These are phyloP conservation scores for Pyrenophora tritici-repentis DNA, from an alignment of 2,329 filamentous ascomycete species.

Conservation along the genomic window DNA sequence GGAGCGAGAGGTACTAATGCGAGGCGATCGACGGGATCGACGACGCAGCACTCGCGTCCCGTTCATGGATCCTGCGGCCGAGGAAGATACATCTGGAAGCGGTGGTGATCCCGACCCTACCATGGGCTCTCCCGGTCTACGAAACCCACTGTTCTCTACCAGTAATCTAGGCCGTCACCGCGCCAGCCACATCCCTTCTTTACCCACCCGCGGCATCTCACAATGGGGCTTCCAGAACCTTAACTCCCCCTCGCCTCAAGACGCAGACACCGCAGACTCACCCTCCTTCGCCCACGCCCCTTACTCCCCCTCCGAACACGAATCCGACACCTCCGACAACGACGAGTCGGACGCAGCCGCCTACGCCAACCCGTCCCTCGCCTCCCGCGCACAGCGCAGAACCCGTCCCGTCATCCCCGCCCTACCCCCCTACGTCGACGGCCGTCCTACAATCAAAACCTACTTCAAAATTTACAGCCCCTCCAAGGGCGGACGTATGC, in stretches of 20 bases:
- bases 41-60: slow-evolving; percentile 33
- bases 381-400: slow-evolving; percentile 24
- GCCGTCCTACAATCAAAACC: slow-evolving; percentile 61
- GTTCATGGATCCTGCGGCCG: slow-evolving; percentile 29
- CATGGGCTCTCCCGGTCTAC: slow-evolving; percentile 33
- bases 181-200: slow-evolving; percentile 18
- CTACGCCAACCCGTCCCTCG: slow-evolving; percentile 36
- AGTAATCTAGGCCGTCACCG: slow-evolving; percentile 26
- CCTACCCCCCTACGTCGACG: slow-evolving; percentile 60
- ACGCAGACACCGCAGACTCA: slow-evolving; percentile 23
- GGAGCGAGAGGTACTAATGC: slow-evolving; percentile 58
- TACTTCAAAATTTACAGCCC: slow-evolving; percentile 68
- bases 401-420: slow-evolving; percentile 42
- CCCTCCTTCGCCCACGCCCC: slow-evolving; percentile 25
- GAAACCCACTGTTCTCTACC: slow-evolving; percentile 29
- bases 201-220: slow-evolving; percentile 23
- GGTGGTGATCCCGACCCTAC: slow-evolving; percentile 52
- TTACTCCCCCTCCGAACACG: slow-evolving; percentile 27
- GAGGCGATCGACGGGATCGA: slow-evolving; percentile 44
- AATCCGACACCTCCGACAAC: slow-evolving; percentile 34
- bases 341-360: slow-evolving; percentile 24
- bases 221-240: slow-evolving; percentile 18
- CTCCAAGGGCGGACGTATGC: slow-evolving; percentile 61
- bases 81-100: slow-evolving; percentile 53
- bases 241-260: slow-evolving; percentile 19